Evolutionary conservation across 495 filamentous ascomycete genomes (phyloP).

Genomic region (Xylaria palmicola): DNA sequence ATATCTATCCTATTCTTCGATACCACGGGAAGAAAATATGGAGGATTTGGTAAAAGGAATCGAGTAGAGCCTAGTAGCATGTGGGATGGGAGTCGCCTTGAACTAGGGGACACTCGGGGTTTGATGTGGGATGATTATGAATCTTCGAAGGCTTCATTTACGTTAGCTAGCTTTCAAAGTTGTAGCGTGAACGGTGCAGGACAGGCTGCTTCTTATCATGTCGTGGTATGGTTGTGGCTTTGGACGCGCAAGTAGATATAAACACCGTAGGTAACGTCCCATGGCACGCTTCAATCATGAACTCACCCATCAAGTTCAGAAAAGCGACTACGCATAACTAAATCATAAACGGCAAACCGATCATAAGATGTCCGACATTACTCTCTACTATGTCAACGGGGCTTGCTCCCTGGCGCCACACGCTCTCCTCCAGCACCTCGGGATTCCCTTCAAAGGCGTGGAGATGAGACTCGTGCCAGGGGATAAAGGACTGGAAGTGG

Average conservation of each 20-base stretch:
- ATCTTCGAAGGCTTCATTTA: neutral
- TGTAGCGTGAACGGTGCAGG: neutral
- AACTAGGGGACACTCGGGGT: neutral
- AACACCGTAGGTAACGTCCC: neutral
- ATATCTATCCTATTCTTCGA: neutral
- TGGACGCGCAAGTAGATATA: neutral
- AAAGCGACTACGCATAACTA: neutral
- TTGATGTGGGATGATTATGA: neutral
- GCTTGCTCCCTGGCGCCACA: slow-evolving; percentile 39
- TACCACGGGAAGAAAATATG: too few species aligned
- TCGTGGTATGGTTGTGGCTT: neutral
- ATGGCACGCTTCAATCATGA: neutral
- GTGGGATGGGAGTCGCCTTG: neutral
- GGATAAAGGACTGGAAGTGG: slow-evolving; percentile 2
- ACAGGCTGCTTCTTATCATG: neutral
- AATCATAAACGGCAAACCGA: neutral
- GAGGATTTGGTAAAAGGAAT: too few species aligned
- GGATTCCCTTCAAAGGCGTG: slow-evolving; percentile 21
- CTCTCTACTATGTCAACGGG: slow-evolving; percentile 28
- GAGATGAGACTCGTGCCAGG: neutral
- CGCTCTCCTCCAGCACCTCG: slow-evolving; percentile 33
- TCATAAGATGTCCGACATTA: slow-evolving; percentile 17
- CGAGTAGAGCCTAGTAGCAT: too few species aligned
- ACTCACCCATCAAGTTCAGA: neutral
- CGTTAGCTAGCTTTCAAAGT: neutral